These are phyloP conservation scores for Pythium sukuiense DNA, from an alignment of 352 stramenopile species.

Conservation along the genomic window DNA sequence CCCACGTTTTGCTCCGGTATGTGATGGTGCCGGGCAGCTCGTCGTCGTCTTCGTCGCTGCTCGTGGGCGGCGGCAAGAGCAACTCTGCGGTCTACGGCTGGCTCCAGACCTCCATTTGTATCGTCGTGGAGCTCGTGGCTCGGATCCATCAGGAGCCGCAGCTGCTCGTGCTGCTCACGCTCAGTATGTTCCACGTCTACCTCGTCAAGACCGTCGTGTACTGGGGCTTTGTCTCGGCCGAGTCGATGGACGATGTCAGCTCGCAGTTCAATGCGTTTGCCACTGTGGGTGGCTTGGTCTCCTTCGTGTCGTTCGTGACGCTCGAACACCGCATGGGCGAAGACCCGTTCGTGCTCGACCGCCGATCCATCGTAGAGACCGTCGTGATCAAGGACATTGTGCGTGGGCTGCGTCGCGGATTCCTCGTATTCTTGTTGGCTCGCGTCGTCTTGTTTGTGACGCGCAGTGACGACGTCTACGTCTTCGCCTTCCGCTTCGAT, in stretches of 20 bases:
- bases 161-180: slow-evolving; percentile 33
- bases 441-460: slow-evolving; percentile 28
- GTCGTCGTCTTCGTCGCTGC: slow-evolving; percentile 24
- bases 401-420: slow-evolving; percentile 23
- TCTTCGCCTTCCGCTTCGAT: slow-evolving; percentile 28
- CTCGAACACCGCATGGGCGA: slow-evolving; percentile 25
- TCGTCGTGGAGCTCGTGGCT: slow-evolving; percentile 25
- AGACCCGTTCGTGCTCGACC: slow-evolving; percentile 34
- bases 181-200: slow-evolving; percentile 32
- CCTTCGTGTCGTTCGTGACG: slow-evolving; percentile 30
- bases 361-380: slow-evolving; percentile 29
- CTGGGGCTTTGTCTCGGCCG: slow-evolving; percentile 15
- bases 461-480: slow-evolving; percentile 24
- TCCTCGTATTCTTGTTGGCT: slow-evolving; percentile 24
- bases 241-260: slow-evolving; percentile 11
- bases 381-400: slow-evolving; percentile 26
- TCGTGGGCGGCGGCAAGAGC: slow-evolving; percentile 26
- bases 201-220: slow-evolving; percentile 24
- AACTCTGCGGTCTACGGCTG: slow-evolving; percentile 31
- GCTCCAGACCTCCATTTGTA: slow-evolving; percentile 28
- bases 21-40: slow-evolving; percentile 29
- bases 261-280: slow-evolving; percentile 27
- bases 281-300: slow-evolving; percentile 22
- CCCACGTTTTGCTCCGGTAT: slow-evolving; percentile 31
- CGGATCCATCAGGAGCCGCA: slow-evolving; percentile 33